Conservation (phyloP, 73 alveolate genomes). For the Diophrys sp. region DNA sequence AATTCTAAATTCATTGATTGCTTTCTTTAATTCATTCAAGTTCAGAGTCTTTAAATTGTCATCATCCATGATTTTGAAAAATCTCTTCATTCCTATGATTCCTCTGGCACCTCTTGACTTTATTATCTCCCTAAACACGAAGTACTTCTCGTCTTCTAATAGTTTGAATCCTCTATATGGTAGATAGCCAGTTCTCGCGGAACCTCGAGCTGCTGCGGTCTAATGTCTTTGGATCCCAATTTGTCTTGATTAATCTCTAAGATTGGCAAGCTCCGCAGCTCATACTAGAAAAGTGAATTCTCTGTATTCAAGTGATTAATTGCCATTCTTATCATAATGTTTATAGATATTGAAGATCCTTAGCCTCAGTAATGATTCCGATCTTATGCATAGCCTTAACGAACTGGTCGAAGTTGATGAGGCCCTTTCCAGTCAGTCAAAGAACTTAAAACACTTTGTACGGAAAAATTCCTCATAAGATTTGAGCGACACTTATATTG, state of each 20-base stretch:
- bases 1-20: slow-evolving; percentile 71
- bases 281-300: slow-evolving; percentile 61
- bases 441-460: slow-evolving; percentile 81
- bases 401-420: slow-evolving; percentile 67
- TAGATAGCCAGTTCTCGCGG: background rate
- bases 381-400: slow-evolving; percentile 80
- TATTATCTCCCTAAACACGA: slow-evolving; percentile 74
- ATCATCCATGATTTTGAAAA: slow-evolving; percentile 75
- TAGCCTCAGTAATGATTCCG: slow-evolving; percentile 57
- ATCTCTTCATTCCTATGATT: slow-evolving; percentile 69
- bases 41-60: slow-evolving; percentile 68
- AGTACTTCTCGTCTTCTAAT: slow-evolving; percentile 43
- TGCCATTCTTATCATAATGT: slow-evolving; percentile 58
- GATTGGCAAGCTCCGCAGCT: slow-evolving; percentile 34
- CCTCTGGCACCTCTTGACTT: slow-evolving; percentile 68
- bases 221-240: background rate
- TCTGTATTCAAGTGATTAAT: slow-evolving; percentile 64
- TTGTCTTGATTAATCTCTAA: background rate
- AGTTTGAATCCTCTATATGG: background rate
- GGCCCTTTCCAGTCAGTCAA: slow-evolving; percentile 80
- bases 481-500: too few species aligned
- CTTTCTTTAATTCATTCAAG: slow-evolving; percentile 68
- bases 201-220: background rate
- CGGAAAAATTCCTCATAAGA: slow-evolving; percentile 88
- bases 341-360: slow-evolving; percentile 37